A percentile compares a stretch with the other conserved stretches of the same genome.
These are phyloP conservation scores for Scheffersomyces stambukii DNA, from an alignment of 1,139 yeast genomes.

Conservation along the genomic window DNA sequence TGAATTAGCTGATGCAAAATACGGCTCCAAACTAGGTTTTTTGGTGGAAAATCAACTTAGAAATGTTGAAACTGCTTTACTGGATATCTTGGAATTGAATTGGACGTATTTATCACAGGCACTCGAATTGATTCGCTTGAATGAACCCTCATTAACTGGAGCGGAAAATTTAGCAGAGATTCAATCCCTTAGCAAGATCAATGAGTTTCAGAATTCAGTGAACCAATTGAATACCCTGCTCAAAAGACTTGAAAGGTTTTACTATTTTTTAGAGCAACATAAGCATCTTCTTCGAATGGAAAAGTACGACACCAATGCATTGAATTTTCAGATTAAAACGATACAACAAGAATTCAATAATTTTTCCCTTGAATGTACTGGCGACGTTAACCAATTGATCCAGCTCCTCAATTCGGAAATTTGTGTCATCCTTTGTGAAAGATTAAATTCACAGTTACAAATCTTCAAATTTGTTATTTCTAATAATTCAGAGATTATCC, in stretches of 20 bases:
- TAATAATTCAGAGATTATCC: conserved; percentile 1
- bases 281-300: conserved; percentile 23
- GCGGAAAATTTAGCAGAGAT: conserved; percentile 32
- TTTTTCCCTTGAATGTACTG: conserved; percentile 39
- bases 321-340: conserved; percentile 17
- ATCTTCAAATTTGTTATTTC: conserved; percentile 4
- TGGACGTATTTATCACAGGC: conserved; percentile 60
- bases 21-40: conserved; percentile 36
- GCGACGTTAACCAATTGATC: conserved; percentile 34
- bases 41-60: conserved; percentile 39
- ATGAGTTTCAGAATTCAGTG: conserved; percentile 35
- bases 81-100: conserved; percentile 28
- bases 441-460: conserved; percentile 12
- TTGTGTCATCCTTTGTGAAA: conserved; percentile 22
- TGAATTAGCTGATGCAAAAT: conserved; percentile 17
- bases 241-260: conserved; percentile 24
- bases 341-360: conserved; percentile 43
- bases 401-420: conserved; percentile 38
- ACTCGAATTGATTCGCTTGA: conserved; percentile 31
- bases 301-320: no score
- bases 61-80: conserved; percentile 21
- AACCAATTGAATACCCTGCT: conserved; percentile 25
- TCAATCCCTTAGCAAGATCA: conserved; percentile 34
- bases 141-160: conserved; percentile 7
- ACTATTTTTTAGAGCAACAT: conserved; percentile 15